These are phyloP conservation scores for Gossypium arboreum DNA, from an alignment of 345 rosid species.

Conservation along the genomic window DNA sequence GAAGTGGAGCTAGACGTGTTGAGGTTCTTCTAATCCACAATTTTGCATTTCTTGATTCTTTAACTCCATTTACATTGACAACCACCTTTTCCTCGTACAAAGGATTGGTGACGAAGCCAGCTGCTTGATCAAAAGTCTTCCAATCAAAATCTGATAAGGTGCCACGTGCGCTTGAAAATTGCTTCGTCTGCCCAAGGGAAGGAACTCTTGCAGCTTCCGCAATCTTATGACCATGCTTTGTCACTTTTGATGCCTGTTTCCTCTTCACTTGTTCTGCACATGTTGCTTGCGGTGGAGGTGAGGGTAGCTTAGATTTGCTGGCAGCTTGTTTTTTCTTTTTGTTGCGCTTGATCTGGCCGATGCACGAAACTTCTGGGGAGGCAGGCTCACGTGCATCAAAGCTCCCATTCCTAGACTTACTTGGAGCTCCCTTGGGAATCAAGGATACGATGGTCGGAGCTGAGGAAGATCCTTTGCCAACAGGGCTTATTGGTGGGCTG, in stretches of 20 bases:
- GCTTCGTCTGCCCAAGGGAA: neutral
- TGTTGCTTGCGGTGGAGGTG: neutral
- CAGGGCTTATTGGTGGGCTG: conserved; percentile 1
- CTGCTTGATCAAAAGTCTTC: neutral
- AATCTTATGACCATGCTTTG: neutral
- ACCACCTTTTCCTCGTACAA: neutral
- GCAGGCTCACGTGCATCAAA: conserved; percentile 10
- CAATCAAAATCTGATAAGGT: neutral
- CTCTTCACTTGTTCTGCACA: neutral
- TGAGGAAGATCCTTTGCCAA: conserved; percentile 2
- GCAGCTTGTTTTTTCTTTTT: neutral
- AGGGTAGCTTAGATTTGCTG: neutral
- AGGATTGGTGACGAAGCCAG: neutral
- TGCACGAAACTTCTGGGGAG: conserved; percentile 6
- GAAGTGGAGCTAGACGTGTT: conserved; percentile 6
- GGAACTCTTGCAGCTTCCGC: neutral
- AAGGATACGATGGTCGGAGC: conserved; percentile 2
- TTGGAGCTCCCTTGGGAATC: conserved; percentile 15
- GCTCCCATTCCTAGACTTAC: conserved; percentile 6
- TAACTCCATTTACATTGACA: neutral
- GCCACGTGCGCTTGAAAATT: neutral
- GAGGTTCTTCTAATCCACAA: conserved; percentile 3
- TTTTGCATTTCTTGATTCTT: neutral
- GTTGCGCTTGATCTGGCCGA: neutral
- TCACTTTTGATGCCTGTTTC: neutral